These are phyloP conservation scores for Candida fluviatilis DNA, from an alignment of 805 yeast species.

Conservation along the genomic window DNA sequence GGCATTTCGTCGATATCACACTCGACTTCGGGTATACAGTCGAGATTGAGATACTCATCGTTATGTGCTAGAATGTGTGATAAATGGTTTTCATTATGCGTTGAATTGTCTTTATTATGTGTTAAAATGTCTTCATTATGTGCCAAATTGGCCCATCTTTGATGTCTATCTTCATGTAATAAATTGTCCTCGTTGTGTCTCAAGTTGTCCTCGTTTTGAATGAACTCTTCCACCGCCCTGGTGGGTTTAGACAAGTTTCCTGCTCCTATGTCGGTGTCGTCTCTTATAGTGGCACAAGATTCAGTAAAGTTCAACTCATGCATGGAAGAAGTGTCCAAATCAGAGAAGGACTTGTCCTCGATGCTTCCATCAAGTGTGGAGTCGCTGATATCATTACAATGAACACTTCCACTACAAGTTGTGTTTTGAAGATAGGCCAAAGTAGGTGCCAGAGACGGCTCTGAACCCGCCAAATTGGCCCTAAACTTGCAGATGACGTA, in stretches of 20 bases:
- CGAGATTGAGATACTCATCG: neutral
- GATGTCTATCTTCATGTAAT: no score
- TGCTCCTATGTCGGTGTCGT: neutral
- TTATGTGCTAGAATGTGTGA: no score
- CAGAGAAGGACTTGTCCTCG: constrained; percentile 1
- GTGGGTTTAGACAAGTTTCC: no score
- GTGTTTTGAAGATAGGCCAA: neutral
- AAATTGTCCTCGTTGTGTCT: constrained; percentile 31
- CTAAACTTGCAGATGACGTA: constrained; percentile 21
- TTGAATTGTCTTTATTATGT: no score
- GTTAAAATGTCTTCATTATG: no score
- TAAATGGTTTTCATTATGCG: no score
- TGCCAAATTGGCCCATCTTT: no score
- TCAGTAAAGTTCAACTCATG: neutral
- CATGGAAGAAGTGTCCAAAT: neutral
- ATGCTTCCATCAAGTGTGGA: constrained; percentile 6
- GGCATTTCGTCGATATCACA: neutral
- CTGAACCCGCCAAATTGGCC: constrained; percentile 4
- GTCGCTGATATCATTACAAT: constrained; percentile 3
- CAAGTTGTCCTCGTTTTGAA: constrained; percentile 21
- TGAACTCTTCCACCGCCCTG: constrained; percentile 16
- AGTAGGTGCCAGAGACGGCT: neutral
- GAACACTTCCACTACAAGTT: neutral
- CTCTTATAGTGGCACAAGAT: neutral
- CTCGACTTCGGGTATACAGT: neutral